Base-by-base conservation (phyloP, 148 eudicot genomes). In the Gaultheria prostrata region DNA sequence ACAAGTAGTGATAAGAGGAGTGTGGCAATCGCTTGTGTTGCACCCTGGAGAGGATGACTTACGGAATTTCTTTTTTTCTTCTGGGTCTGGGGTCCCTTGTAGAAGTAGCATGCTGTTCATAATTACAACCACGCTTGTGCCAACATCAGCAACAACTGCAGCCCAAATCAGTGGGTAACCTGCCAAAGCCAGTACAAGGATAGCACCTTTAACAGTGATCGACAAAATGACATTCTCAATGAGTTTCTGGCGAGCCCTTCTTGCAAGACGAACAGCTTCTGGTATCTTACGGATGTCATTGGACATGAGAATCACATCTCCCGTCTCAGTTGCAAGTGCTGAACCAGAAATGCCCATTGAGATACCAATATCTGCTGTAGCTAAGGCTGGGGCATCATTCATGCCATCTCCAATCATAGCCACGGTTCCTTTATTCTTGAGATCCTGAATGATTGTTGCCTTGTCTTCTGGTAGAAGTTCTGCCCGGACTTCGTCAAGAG, bases 351-450 rank as follows among this genome's bases (percentile, higher is more conserved):
- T 88, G 32, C 89, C 90, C 90, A 88, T 89, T 26, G 90, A 89
- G 67, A 89, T 88, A n/a, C 90, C 91, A 24, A 89, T 85, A 76
- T 89, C 91, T 32, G 91, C 86, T 11, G 87, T 89, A 0, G 90
- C 91, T 82, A 87, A 84, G 50, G 89, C 91, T 12, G 86, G 81
- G 28, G 91, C 91, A 56, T 89, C 89, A 8, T 89, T 89, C 39
- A 87, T 89, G 4, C 91, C 91, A 69, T 89, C 91, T 78, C 91
- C 91, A 32, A 87, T 86, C 91, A 89, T 89, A 8, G 88, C 89
- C 70, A 87, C 87, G 20, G 51, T 32, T 71, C 87, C 91, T 49
- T 87, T 82, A 13, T 86, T 85, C 74, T 88, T 86, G 32, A 87
- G 50, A 57, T 77, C 87, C 46, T 84, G 81, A 8, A 89, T 86